Base-by-base conservation (phyloP, 2,329 filamentous ascomycete species). In the Zymoseptoria crescenta region DNA sequence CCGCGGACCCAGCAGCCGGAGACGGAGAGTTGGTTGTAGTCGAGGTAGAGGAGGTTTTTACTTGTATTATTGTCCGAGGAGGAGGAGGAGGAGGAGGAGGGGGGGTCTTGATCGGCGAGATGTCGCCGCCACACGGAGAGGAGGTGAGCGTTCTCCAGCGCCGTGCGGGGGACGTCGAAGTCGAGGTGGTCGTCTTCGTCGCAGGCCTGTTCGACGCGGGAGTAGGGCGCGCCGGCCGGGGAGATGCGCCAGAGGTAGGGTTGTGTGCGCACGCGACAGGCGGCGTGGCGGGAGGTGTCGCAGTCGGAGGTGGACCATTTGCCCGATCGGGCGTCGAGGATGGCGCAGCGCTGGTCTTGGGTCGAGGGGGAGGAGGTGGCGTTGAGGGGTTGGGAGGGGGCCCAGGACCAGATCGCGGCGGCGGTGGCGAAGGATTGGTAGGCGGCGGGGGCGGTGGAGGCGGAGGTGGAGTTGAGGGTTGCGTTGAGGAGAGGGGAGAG, bases 71-170 rank as follows among this genome's bases (percentile, higher is more conserved):
- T 61, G 5, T 65, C 52, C n/a, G n/a, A n/a, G n/a, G n/a, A n/a
- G n/a, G n/a, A n/a, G n/a, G n/a, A n/a, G n/a, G n/a, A n/a, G n/a
- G n/a, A n/a, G n/a, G n/a, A n/a, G n/a, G n/a, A n/a, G n/a, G n/a
- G n/a, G n/a, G n/a, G n/a, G 21, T 55, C 28, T 19, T 59, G 29
- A 3, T 54, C 45, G 13, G n/a, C 24, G 13, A 59, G 58, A 41
- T 59, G 64, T 0, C 60, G 57, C 24, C 63, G 64, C 67, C 73
- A 67, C 1, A 62, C 72, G 59, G 62, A 74, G 57, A 67, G 75
- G 30, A 88, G 74, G 66, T 86, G 84, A 1, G 74, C 74, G 63
- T 87, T 87, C 68, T 88, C 86, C 2, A 88, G 76, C 1, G 81
- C 79, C 0, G 83, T 87, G 45, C 83, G 79, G 0, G 86, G 85